Base-by-base conservation (phyloP, 345 rosid species). In the Salix arbutifolia region DNA sequence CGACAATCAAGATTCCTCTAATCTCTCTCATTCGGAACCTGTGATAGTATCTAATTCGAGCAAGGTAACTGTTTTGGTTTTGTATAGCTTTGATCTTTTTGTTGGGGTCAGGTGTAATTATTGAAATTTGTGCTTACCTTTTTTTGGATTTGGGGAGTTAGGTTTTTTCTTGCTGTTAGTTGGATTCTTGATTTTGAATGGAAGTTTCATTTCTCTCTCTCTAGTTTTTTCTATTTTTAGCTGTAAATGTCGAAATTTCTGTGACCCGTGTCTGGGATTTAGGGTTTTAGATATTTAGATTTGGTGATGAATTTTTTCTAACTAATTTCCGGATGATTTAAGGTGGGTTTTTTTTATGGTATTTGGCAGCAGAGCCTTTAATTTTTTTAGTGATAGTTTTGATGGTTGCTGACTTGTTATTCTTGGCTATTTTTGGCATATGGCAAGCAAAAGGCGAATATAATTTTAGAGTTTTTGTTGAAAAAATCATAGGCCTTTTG, bases 1-100 rank as follows among this genome's bases (percentile, higher is more conserved):
- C 71, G 88, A 86, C n/a, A 89, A 87, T 78, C 94, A 90, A 84
- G 98, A 96, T 70, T 79, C 94, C 1, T 70, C 96, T 61, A 92
- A 91, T 60, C 98, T 92, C 16, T 58, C 72, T 75, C 90, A 81
- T 78, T 86, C 92, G 71, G 98, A 96, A 79, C 84, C 93, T 67
- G 85, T 81, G 4, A 77, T 71, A 65, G 84, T 65, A 28, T 72
- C 88, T 79, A 83, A 80, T 81, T 84, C 87, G 30, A 38, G 66
- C 73, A 87, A 87, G 91, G 90, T 86, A 76, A 3, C 37, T 28
- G 25, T n/a, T 42, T 40, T 33, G 12, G 26, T 56, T 33, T 37
- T 42, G 37, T 12, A 16, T 28, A 19, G 25, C 12, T 52, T 68
- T 64, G 65, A 38, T 44, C 35, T 37, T 50, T 52, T n/a, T 65